Percentiles rank a stretch among this genome's conserved stretches.
phyloP scores from a whole-genome alignment of 2,329 filamentous ascomycete genomes.

The Xylariaceae sp. region DNA sequence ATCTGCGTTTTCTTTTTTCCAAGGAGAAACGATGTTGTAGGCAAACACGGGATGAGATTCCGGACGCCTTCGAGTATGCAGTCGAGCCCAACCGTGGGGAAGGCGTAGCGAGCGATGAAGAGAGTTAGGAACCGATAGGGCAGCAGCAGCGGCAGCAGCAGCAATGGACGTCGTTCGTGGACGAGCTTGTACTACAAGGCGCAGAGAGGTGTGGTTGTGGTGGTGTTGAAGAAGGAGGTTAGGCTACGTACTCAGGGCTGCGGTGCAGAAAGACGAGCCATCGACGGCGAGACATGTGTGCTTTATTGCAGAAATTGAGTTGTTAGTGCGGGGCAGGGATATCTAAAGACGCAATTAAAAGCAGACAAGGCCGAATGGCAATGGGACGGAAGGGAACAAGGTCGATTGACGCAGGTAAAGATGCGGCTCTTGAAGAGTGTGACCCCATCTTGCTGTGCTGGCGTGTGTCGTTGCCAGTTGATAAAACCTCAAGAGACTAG shows the following conservation, averaged over 20 bases:
- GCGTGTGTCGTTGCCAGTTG: slow-evolving; percentile 84
- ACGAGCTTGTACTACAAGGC: slow-evolving; percentile 43
- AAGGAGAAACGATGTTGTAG: slow-evolving; percentile 31
- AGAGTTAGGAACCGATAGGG: slow-evolving; percentile 39
- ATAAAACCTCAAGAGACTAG: slow-evolving; percentile 66
- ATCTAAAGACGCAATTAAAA: slow-evolving; percentile 45
- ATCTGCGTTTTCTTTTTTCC: slow-evolving; percentile 33
- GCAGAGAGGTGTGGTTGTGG: slow-evolving; percentile 40
- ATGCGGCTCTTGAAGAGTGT: slow-evolving; percentile 70
- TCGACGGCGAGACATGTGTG: slow-evolving; percentile 64
- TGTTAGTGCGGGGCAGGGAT: slow-evolving; percentile 55
- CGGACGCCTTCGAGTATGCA: slow-evolving; percentile 49
- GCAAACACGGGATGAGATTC: slow-evolving; percentile 38
- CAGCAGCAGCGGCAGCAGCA: slow-evolving; percentile 9
- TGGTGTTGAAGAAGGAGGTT: slow-evolving; percentile 46
- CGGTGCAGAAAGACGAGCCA: slow-evolving; percentile 55
- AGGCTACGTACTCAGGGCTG: slow-evolving; percentile 53
- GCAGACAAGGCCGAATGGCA: slow-evolving; percentile 38
- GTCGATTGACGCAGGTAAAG: slow-evolving; percentile 62
- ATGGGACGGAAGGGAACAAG: slow-evolving; percentile 40
- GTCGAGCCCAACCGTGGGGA: slow-evolving; percentile 55
- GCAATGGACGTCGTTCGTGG: slow-evolving; percentile 35
- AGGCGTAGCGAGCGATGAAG: slow-evolving; percentile 42
- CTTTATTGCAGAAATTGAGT: slow-evolving; percentile 62
- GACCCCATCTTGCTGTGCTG: slow-evolving; percentile 85